Conservation (phyloP, 768 basidiomycete genomes). For the Coprinellus aureogranulatus region DNA sequence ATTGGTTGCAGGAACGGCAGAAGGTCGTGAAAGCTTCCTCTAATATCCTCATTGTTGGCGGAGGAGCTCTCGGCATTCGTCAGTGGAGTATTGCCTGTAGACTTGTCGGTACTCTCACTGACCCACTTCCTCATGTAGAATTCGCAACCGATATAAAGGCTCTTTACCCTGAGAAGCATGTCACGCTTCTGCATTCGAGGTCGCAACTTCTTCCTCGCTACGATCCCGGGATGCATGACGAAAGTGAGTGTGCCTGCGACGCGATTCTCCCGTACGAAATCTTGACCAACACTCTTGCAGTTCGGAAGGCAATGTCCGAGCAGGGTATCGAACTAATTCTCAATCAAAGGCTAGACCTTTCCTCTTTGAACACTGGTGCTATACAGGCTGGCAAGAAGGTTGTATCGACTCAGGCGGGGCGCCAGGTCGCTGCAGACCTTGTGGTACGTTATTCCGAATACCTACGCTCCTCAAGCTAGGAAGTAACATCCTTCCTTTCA, state of each 20-base stretch:
- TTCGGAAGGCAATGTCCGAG: constrained; percentile 38
- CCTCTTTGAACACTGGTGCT: too few species aligned
- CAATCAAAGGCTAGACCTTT: constrained; percentile 54
- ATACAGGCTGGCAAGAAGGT: too few species aligned
- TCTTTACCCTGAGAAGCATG: constrained; percentile 48
- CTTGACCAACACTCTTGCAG: too few species aligned
- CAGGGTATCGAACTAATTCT: constrained; percentile 49
- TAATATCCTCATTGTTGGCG: constrained; percentile 64
- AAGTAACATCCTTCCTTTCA: too few species aligned
- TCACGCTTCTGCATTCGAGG: constrained; percentile 63
- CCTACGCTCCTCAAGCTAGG: too few species aligned
- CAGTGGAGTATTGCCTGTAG: constrained; percentile 28
- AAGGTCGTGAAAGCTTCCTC: constrained; percentile 41
- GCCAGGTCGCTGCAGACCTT: too few species aligned
- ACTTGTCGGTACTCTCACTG: too few species aligned
- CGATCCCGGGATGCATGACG: constrained; percentile 49
- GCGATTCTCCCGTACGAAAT: too few species aligned
- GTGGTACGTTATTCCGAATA: too few species aligned
- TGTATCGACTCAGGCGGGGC: too few species aligned
- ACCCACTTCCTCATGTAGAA: too few species aligned
- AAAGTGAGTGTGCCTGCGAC: too few species aligned
- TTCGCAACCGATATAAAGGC: constrained; percentile 62
- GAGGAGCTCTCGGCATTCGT: constrained; percentile 74
- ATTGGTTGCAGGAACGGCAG: constrained; percentile 53
- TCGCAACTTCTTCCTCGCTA: constrained; percentile 51